phyloP scores from a whole-genome alignment of 2,329 filamentous ascomycete genomes.

The Alternaria novae-zelandiae region DNA sequence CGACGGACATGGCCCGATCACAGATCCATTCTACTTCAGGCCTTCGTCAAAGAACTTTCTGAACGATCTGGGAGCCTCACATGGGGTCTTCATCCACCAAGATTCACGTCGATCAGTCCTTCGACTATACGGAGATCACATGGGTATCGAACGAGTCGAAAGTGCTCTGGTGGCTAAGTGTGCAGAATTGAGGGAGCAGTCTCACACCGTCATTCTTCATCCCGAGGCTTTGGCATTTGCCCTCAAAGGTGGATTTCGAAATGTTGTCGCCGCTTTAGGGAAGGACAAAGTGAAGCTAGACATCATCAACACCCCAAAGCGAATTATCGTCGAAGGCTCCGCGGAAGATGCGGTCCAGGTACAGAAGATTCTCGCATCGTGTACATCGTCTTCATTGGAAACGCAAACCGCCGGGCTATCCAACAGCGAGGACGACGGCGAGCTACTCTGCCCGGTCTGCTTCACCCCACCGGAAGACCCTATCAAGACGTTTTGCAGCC shows the following conservation, averaged over 20 bases:
- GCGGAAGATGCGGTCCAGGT: conserved; percentile 4
- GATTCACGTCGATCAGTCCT: background rate
- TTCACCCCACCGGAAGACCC: conserved; percentile 1
- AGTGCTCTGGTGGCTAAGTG: background rate
- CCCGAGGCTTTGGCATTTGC: conserved; percentile 1
- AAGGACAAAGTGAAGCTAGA: conserved; percentile 24
- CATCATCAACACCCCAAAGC: conserved; percentile 20
- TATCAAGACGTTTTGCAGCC: background rate
- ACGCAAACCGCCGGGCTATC: conserved; percentile 1
- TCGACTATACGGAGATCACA: background rate
- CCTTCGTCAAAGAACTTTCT: background rate
- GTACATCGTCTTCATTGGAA: background rate
- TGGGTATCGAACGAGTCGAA: background rate
- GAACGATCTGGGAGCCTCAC: background rate
- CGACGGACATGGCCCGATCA: background rate
- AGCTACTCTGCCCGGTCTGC: conserved; percentile 3
- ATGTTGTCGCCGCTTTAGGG: conserved; percentile 16
- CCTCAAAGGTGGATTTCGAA: conserved; percentile 21
- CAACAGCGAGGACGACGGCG: conserved; percentile 1
- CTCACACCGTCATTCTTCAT: conserved; percentile 16
- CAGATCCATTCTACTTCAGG: background rate
- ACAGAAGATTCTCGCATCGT: conserved; percentile 10
- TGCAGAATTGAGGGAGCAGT: conserved; percentile 3
- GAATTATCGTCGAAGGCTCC: conserved; percentile 21
- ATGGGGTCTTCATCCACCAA: background rate